phyloP scores from a whole-genome alignment of 2,329 filamentous ascomycete species.

The Arthrobotrys entomopaga region DNA sequence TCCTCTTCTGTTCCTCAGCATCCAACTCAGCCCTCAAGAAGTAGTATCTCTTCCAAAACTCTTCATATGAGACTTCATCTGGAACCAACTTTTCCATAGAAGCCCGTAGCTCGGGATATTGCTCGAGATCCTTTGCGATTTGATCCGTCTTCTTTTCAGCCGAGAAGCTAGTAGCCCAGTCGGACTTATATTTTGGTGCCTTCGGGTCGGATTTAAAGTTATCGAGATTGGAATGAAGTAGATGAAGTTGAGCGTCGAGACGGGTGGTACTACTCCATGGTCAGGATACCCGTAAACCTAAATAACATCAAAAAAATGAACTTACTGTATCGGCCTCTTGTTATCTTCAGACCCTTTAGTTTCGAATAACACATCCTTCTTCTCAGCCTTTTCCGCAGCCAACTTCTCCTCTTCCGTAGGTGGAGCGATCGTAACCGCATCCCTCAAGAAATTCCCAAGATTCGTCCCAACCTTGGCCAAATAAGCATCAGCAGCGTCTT shows the following conservation, averaged over 20 bases:
- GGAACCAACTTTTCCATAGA: constrained; percentile 98
- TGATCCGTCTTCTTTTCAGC: constrained; percentile 84
- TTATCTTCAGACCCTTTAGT: constrained; percentile 86
- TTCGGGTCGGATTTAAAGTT: constrained; percentile 84
- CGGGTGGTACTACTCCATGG: constrained; percentile 72
- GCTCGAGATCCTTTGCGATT: constrained; percentile 82
- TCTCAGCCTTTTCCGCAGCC: constrained; percentile 23
- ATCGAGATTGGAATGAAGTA: constrained; percentile 85
- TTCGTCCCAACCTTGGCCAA: constrained; percentile 90
- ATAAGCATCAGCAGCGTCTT: constrained; percentile 96
- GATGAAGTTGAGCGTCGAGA: constrained; percentile 94
- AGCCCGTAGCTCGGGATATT: constrained; percentile 82
- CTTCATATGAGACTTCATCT: constrained; percentile 83
- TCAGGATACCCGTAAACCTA: neutral
- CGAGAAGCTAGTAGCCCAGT: constrained; percentile 79
- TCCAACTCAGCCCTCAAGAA: constrained; percentile 93
- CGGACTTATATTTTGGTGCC: constrained; percentile 74
- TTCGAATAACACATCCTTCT: constrained; percentile 78
- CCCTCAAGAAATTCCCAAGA: constrained; percentile 85
- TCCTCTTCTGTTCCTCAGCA: constrained; percentile 86
- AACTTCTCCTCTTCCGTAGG: constrained; percentile 71
- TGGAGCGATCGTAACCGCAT: constrained; percentile 87
- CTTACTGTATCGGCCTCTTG: constrained; percentile 84
- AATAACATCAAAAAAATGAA: constrained; percentile 1
- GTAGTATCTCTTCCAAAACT: constrained; percentile 96